These are phyloP conservation scores for Phytophthora melonis DNA, from an alignment of 352 stramenopile species.

Conservation along the genomic window DNA sequence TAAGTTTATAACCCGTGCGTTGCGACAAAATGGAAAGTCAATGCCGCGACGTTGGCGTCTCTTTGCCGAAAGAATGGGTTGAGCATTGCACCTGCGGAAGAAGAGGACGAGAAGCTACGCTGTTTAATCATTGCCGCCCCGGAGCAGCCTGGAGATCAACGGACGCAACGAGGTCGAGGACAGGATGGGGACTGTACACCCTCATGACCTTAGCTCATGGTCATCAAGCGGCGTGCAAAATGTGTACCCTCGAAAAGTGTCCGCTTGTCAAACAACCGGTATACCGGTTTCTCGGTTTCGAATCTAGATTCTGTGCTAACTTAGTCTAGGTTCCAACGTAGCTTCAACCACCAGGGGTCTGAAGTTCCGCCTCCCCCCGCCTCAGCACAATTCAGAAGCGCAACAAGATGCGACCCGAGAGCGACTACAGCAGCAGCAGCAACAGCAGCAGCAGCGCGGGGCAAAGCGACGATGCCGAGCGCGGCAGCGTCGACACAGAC, in stretches of 20 bases:
- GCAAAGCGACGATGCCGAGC: constrained; percentile 11
- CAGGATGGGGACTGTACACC: too few relatives aligned
- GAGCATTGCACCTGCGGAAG: neutral
- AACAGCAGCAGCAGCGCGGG: neutral
- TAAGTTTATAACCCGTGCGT: neutral
- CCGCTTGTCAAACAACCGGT: constrained; percentile 9
- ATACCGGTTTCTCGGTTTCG: constrained; percentile 1
- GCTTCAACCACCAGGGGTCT: neutral
- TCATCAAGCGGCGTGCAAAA: constrained; percentile 6
- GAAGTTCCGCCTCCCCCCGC: neutral
- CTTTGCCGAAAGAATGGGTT: constrained; percentile 1
- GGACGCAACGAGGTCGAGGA: too few relatives aligned
- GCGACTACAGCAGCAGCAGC: neutral
- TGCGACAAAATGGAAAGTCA: constrained; percentile 22
- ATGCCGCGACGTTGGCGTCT: neutral
- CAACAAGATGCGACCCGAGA: constrained; percentile 19
- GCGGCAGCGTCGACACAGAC: constrained; percentile 20
- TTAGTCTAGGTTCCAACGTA: too few relatives aligned
- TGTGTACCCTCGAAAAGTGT: too few relatives aligned
- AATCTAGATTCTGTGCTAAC: too few relatives aligned
- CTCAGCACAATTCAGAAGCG: neutral
- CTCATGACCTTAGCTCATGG: neutral
- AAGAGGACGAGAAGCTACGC: too few relatives aligned
- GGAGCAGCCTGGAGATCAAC: too few relatives aligned
- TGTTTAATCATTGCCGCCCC: too few relatives aligned